A percentile compares a stretch with the other conserved stretches of the same genome.
Conservation (phyloP, 208 protist species). For the Leishmania aethiopica region DNA sequence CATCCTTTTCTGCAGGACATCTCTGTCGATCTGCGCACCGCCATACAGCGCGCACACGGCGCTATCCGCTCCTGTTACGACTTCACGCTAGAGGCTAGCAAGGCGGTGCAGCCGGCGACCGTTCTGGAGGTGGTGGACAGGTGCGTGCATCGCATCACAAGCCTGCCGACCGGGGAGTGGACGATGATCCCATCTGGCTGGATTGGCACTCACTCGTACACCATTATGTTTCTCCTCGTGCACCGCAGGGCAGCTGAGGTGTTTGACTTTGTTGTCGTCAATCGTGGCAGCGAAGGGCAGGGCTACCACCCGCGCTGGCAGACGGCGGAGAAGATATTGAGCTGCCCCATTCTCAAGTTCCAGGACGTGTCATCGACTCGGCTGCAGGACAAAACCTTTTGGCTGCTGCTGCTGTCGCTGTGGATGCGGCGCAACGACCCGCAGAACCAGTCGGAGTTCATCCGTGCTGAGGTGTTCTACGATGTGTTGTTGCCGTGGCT, state of each 20-base stretch:
- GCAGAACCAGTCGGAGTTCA: slow-evolving; percentile 68
- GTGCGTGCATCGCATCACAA: slow-evolving; percentile 31
- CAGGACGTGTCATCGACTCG: slow-evolving; percentile 36
- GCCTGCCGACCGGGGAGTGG: slow-evolving; percentile 54
- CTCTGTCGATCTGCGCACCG: slow-evolving; percentile 29
- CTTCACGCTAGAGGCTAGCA: slow-evolving; percentile 33
- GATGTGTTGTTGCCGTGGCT: slow-evolving; percentile 86
- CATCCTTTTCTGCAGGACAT: slow-evolving; percentile 43
- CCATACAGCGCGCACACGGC: slow-evolving; percentile 46
- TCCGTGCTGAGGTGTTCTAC: slow-evolving; percentile 83
- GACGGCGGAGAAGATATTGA: slow-evolving; percentile 58
- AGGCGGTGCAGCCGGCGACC: slow-evolving; percentile 32
- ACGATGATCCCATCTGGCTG: slow-evolving; percentile 59
- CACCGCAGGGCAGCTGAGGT: slow-evolving; percentile 24
- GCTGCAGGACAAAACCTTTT: slow-evolving; percentile 62
- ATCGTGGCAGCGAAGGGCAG: slow-evolving; percentile 54
- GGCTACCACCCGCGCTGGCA: slow-evolving; percentile 68
- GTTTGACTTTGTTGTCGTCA: slow-evolving; percentile 62
- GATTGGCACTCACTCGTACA: slow-evolving; percentile 37
- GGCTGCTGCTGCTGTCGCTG: slow-evolving; percentile 71
- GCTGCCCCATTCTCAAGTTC: slow-evolving; percentile 55
- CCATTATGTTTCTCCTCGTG: slow-evolving; percentile 57
- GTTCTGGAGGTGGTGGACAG: slow-evolving; percentile 38
- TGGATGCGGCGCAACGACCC: slow-evolving; percentile 74
- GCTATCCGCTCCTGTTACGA: slow-evolving; percentile 42